Base-by-base conservation (phyloP, 2,329 filamentous ascomycete species). In the Hypoxylon sp. region DNA sequence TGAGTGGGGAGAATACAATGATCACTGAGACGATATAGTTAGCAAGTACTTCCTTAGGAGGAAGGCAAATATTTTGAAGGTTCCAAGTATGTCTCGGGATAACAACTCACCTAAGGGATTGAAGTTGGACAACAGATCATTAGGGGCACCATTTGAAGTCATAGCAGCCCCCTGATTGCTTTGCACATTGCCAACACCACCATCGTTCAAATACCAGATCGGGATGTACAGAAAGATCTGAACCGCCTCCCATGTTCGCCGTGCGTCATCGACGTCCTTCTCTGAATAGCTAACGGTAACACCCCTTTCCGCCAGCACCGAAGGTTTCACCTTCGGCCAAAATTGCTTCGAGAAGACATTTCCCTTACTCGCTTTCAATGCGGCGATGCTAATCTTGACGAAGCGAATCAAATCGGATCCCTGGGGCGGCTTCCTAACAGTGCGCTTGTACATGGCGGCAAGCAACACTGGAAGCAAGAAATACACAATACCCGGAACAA, bases 361-460 rank as follows among this genome's bases (percentile, higher is more conserved):
- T 72, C 83, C 85, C 71, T 80, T 74, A 46, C 76, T 80, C 38
- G 65, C 84, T 76, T 88, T 88, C 76, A 87, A n/a, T 1, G 73
- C 87, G 50, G 87, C 78, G 1, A 76, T 74, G 61, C 86, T 82
- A 48, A 91, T 83, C 55, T 86, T 86, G 68, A 89, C 75, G 9
- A 89, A 86, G 53, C 89, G 87, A 41, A 82, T 80, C 36, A 92
- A 80, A 19, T 91, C 89, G 0, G 89, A 92, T n/a, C 90, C 91
- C 38, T 84, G 85, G 0, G 91, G 90, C 6, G 85, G 85, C 58
- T 82, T 82, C 25, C 82, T 80, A 60, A 86, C 77, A 70, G 91
- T 90, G 9, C 81, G 83, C 53, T 88, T 87, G 67, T 85, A 85
- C 75, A 87, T 87, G 62, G 82, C 74, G 68, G 84, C 81, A 45